A percentile compares a stretch with the other conserved stretches of the same genome.
phyloP scores from a whole-genome alignment of 768 basidiomycete species.

The Pleurotus eryngii region DNA sequence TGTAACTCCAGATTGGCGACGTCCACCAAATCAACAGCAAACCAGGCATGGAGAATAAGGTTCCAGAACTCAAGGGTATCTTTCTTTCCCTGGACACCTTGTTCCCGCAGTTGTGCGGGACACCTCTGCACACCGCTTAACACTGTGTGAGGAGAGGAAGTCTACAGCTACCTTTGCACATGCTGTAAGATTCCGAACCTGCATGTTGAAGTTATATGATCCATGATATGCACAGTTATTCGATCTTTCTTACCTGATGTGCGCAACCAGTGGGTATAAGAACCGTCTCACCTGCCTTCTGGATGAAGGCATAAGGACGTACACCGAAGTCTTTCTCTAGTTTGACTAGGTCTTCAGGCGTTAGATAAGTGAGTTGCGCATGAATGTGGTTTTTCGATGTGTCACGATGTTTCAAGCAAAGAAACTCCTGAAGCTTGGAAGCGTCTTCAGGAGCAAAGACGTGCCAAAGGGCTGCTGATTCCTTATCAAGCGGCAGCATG shows the following conservation, averaged over 20 bases:
- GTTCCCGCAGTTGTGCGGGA: neutral
- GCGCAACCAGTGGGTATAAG: conserved; percentile 1
- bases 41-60: neutral
- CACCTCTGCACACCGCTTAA: neutral
- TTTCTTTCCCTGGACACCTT: neutral
- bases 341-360: neutral
- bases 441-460: neutral
- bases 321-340: neutral
- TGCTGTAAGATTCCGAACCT: neutral
- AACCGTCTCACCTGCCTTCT: neutral
- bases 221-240: neutral
- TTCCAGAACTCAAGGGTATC: neutral
- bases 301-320: neutral
- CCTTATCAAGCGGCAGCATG: neutral
- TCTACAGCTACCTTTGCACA: conserved; percentile 1
- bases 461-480: neutral
- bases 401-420: neutral
- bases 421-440: neutral
- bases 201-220: too few relatives aligned
- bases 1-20: too few relatives aligned
- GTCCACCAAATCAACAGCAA: neutral
- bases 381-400: neutral
- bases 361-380: neutral
- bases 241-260: neutral
- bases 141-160: conserved; percentile 1